Conservation (phyloP, 495 filamentous ascomycete genomes). For the Rusavskia elegans region DNA sequence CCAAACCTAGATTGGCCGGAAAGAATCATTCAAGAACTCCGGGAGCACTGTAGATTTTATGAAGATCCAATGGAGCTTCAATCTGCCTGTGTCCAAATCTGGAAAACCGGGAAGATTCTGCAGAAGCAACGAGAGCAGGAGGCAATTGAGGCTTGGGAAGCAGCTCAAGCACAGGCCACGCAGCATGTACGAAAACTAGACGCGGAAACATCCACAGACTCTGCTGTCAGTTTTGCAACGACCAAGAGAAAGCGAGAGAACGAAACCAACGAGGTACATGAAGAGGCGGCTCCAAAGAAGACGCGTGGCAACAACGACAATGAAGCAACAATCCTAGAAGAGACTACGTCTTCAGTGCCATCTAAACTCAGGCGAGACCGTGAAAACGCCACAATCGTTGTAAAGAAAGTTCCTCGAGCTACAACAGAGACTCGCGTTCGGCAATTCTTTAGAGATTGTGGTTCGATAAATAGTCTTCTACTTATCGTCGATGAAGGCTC, state of each 20-base stretch:
- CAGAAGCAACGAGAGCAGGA: slow-evolving; percentile 52
- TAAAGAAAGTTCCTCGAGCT: slow-evolving; percentile 54
- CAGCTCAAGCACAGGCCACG: slow-evolving; percentile 25
- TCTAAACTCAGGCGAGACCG: slow-evolving; percentile 56
- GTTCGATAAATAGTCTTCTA: slow-evolving; percentile 61
- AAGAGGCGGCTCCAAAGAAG: slow-evolving; percentile 37
- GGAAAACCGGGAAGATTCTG: slow-evolving; percentile 46
- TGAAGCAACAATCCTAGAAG: slow-evolving; percentile 13
- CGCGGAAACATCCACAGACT: slow-evolving; percentile 14
- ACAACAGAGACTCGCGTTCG: slow-evolving; percentile 57
- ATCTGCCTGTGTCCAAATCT: slow-evolving; percentile 49
- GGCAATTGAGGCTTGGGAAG: slow-evolving; percentile 35
- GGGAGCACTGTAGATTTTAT: slow-evolving; percentile 77
- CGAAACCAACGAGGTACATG: slow-evolving; percentile 21
- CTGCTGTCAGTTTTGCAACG: slow-evolving; percentile 6
- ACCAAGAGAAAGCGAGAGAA: slow-evolving; percentile 60
- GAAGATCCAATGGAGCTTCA: slow-evolving; percentile 59
- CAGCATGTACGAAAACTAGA: slow-evolving; percentile 19
- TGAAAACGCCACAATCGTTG: slow-evolving; percentile 73
- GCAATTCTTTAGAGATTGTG: slow-evolving; percentile 83
- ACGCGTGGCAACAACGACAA: slow-evolving; percentile 32
- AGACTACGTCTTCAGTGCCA: slow-evolving; percentile 21
- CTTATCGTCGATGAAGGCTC: slow-evolving; percentile 40
- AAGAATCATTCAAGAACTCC: slow-evolving; percentile 65
- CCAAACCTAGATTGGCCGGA: slow-evolving; percentile 80